These are phyloP conservation scores for Hanseniaspora lindneri DNA, from an alignment of 805 yeast species.

Conservation along the genomic window DNA sequence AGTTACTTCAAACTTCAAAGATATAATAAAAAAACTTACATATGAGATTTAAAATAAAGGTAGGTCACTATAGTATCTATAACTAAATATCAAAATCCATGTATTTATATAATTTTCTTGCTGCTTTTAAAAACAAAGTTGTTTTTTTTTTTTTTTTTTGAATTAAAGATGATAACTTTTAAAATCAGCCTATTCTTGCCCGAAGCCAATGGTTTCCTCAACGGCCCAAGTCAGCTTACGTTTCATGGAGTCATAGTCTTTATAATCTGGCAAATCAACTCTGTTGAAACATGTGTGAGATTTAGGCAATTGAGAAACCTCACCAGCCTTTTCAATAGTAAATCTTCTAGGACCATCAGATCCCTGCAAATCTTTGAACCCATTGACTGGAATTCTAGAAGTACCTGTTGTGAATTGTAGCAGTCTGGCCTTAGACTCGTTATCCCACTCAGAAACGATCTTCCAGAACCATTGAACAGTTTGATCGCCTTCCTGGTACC, in stretches of 20 bases:
- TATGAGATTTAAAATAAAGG: too few species aligned
- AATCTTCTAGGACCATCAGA: slow-evolving; percentile 98
- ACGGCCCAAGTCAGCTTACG: slow-evolving; percentile 92
- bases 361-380: slow-evolving; percentile 96
- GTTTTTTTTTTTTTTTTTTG: too few species aligned
- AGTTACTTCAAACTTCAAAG: not conserved
- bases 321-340: slow-evolving; percentile 97
- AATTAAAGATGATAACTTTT: too few species aligned
- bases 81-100: not conserved
- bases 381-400: slow-evolving; percentile 96
- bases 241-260: slow-evolving; percentile 67
- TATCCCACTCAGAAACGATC: slow-evolving; percentile 85
- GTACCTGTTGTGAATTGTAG: slow-evolving; percentile 98
- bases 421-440: slow-evolving; percentile 90
- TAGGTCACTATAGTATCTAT: not conserved
- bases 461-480: slow-evolving; percentile 99
- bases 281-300: slow-evolving; percentile 98
- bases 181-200: slow-evolving; percentile 86
- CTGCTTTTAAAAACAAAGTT: too few species aligned
- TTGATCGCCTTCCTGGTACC: slow-evolving; percentile 91
- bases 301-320: slow-evolving; percentile 80
- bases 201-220: slow-evolving; percentile 97
- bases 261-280: slow-evolving; percentile 92
- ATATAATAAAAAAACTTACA: not conserved
- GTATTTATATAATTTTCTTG: not conserved